phyloP scores from a whole-genome alignment of 768 basidiomycete genomes.

The Gelatoporia subvermispora region DNA sequence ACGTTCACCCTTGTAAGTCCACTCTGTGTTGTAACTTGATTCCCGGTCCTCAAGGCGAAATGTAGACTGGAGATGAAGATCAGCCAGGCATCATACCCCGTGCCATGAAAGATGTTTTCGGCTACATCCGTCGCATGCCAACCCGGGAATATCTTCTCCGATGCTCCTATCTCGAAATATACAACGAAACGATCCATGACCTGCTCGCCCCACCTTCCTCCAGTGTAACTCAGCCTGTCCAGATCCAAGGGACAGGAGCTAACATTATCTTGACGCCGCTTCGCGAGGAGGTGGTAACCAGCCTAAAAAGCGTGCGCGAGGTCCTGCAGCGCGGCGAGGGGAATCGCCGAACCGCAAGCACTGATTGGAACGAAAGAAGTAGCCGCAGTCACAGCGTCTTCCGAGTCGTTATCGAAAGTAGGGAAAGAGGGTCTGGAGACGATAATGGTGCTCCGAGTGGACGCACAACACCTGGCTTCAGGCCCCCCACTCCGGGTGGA shows the following conservation, averaged over 20 bases:
- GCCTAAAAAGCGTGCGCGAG: slow-evolving; percentile 78
- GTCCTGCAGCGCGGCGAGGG: slow-evolving; percentile 84
- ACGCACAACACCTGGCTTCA: slow-evolving; percentile 47
- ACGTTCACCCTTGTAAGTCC: slow-evolving; percentile 56
- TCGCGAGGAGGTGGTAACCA: slow-evolving; percentile 91
- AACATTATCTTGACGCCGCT: slow-evolving; percentile 69
- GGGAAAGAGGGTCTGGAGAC: slow-evolving; percentile 51
- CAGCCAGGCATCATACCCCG: slow-evolving; percentile 95
- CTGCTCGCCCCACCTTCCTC: slow-evolving; percentile 70
- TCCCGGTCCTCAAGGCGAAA: not conserved
- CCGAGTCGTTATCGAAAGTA: slow-evolving; percentile 85
- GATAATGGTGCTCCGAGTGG: slow-evolving; percentile 46
- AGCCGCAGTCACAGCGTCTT: slow-evolving; percentile 95
- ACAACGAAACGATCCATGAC: slow-evolving; percentile 88
- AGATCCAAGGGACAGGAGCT: slow-evolving; percentile 64
- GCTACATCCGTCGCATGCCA: slow-evolving; percentile 71
- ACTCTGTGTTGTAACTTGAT: not conserved
- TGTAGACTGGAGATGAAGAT: slow-evolving; percentile 64
- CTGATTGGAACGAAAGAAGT: slow-evolving; percentile 98
- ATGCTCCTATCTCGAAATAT: slow-evolving; percentile 95
- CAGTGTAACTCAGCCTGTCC: slow-evolving; percentile 53
- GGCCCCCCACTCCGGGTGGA: slow-evolving; percentile 51
- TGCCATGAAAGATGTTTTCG: slow-evolving; percentile 89
- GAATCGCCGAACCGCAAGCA: slow-evolving; percentile 85
- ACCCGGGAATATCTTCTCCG: slow-evolving; percentile 89